Base-by-base conservation (phyloP, 768 basidiomycete genomes). In the Mycena venus region DNA sequence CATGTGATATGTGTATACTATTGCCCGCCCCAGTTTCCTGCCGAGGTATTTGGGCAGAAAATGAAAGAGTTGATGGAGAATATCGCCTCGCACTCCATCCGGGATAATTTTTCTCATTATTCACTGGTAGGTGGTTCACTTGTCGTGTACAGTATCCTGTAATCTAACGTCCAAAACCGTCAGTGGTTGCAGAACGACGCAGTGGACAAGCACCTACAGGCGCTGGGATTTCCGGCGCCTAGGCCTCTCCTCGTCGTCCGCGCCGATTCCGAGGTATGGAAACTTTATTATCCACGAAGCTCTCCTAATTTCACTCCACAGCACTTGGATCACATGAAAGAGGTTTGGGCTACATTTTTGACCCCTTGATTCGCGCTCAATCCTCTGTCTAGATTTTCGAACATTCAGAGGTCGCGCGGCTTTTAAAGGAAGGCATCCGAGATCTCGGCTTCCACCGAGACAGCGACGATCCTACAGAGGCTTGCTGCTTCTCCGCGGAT, bases 221-320 rank as follows among this genome's bases (percentile, higher is more conserved):
- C 31, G 34, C 63, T 72, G 27, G 63, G 63, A 56, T 72, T 59
- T 65, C 62, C 70, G 25, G 56, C 42, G 29, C 70, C 70, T n/a
- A 25, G 65, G 55, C 63, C 62, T 44, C 70, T 72, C 32, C 62
- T 72, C 62, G 70, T 72, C 55, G 70, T 72, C 42, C 70, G 70
- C 40, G 70, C 63, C 17, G 55, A 47, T 31, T 23, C 70, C 23
- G 63, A 65, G 70, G 70, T 72, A 49, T 51, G 49, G 27, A 19
- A 59, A 59, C 23, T 62, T 31, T 23, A 44, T 55, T 65, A 65
- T 67, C 17, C n/a, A 29, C 23, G n/a, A 55, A 40, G 27, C 32
- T 34, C 19, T 34, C 23, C 38, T 70, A 56, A 70, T 47, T 59
- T 59, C 25, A 11, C 61, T 70, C 27, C 25, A n/a, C 44, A 72